phyloP scores from a whole-genome alignment of 371 early-diverging fungal species.

The Mortierella sp. region DNA sequence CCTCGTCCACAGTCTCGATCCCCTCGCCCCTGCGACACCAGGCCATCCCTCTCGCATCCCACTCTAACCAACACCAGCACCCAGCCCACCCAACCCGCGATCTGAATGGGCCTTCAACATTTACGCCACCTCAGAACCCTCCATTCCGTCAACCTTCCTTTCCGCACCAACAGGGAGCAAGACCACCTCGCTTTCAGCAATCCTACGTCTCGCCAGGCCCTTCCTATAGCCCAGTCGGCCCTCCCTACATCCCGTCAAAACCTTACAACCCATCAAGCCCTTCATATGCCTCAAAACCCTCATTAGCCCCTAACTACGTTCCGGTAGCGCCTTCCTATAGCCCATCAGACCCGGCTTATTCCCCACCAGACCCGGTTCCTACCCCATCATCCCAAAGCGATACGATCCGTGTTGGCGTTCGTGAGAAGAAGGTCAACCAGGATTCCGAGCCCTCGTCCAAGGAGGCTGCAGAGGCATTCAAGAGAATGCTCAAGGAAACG shows the following conservation, averaged over 20 bases:
- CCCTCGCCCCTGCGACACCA: slow-evolving; percentile 46
- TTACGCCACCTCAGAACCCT: slow-evolving; percentile 16
- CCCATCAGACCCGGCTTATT: too few relatives aligned
- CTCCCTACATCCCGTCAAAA: too few relatives aligned
- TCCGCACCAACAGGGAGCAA: slow-evolving; percentile 25
- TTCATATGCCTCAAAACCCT: too few relatives aligned
- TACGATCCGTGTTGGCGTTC: slow-evolving; percentile 6
- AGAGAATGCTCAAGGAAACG: slow-evolving; percentile 76
- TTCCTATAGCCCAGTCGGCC: too few relatives aligned
- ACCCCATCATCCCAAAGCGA: too few relatives aligned
- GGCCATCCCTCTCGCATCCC: slow-evolving; percentile 20
- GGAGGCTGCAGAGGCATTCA: slow-evolving; percentile 90
- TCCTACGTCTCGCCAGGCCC: slow-evolving; percentile 22
- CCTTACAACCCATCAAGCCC: too few relatives aligned
- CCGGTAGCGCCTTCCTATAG: too few relatives aligned
- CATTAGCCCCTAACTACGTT: too few relatives aligned
- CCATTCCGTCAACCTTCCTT: slow-evolving; percentile 24
- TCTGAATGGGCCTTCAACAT: slow-evolving; percentile 4
- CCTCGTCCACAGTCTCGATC: slow-evolving; percentile 38
- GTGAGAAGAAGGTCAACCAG: slow-evolving; percentile 29
- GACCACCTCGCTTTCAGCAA: slow-evolving; percentile 44
- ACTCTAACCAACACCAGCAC: slow-evolving; percentile 22
- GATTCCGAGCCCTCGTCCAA: slow-evolving; percentile 76
- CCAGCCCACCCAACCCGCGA: not conserved
- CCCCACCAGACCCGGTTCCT: too few relatives aligned